Evolutionary conservation across 192 early-diverging fungal species (phyloP).

Genomic region (Dissophora globulifera): DNA sequence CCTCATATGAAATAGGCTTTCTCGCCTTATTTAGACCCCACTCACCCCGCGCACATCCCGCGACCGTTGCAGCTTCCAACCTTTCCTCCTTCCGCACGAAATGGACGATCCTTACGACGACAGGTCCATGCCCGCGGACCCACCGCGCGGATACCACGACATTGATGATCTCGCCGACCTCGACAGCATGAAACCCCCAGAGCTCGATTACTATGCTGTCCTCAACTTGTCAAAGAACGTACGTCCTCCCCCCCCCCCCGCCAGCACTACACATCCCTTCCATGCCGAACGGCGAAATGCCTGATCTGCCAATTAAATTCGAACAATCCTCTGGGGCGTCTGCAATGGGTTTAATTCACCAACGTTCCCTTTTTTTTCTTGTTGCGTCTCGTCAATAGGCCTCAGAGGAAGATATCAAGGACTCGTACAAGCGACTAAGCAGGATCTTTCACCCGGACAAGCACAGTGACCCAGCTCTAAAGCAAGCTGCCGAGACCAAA

Average conservation of each 20-base stretch:
- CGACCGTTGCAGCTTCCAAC: no score
- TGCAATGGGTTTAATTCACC: no score
- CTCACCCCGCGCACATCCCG: no score
- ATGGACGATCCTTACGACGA: constrained; percentile 54
- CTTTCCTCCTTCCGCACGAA: no score
- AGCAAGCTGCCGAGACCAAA: constrained; percentile 74
- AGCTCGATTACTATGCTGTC: constrained; percentile 71
- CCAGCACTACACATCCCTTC: no score
- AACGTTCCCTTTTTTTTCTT: not conserved
- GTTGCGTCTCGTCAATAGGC: no score
- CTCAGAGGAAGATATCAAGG: constrained; percentile 74
- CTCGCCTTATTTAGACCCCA: no score
- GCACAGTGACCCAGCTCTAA: constrained; percentile 67
- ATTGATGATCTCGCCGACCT: constrained; percentile 40
- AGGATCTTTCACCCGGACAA: constrained; percentile 85
- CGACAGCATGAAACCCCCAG: constrained; percentile 52
- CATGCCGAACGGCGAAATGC: no score
- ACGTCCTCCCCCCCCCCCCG: not conserved
- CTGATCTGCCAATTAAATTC: no score
- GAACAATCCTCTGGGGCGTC: no score
- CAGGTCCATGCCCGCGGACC: constrained; percentile 50
- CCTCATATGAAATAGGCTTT: no score
- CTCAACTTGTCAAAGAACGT: constrained; percentile 76
- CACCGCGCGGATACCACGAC: constrained; percentile 5
- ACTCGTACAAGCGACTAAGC: constrained; percentile 78